Percentiles rank a stretch among this genome's conserved stretches.
Evolutionary conservation across 1,284 basidiomycete genomes (phyloP).

Genomic region (Takashimella koratensis): DNA sequence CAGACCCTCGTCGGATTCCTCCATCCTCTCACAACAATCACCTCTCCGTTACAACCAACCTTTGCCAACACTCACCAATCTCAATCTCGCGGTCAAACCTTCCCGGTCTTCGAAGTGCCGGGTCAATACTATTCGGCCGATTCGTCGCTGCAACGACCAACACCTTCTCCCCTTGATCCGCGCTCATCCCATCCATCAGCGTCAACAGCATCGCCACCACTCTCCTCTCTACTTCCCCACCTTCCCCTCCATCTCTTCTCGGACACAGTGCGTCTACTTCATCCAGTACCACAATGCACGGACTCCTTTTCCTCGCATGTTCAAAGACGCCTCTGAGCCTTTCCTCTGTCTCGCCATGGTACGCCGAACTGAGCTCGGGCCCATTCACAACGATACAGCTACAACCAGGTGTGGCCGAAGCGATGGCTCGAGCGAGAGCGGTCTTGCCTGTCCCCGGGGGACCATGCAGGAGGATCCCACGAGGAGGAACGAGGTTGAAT

Average conservation of each 20-base stretch:
- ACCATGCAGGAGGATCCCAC: slow-evolving; percentile 84
- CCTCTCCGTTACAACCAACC: no score
- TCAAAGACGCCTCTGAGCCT: slow-evolving; percentile 83
- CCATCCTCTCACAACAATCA: no score
- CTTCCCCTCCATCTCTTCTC: slow-evolving; percentile 73
- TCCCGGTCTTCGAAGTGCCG: slow-evolving; percentile 87
- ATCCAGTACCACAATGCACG: slow-evolving; percentile 91
- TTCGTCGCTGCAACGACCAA: slow-evolving; percentile 98
- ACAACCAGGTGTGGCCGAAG: slow-evolving; percentile 69
- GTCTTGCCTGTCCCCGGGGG: slow-evolving; percentile 95
- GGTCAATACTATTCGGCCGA: slow-evolving; percentile 94
- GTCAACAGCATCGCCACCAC: slow-evolving; percentile 95
- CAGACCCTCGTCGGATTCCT: not conserved
- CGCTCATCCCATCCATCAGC: slow-evolving; percentile 88
- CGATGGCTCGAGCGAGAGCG: slow-evolving; percentile 81
- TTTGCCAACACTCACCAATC: slow-evolving; percentile 64
- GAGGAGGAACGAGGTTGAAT: slow-evolving; percentile 85
- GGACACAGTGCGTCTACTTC: slow-evolving; percentile 96
- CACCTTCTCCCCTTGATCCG: slow-evolving; percentile 56
- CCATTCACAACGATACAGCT: slow-evolving; percentile 87
- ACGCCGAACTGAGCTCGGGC: slow-evolving; percentile 88
- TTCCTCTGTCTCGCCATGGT: slow-evolving; percentile 94
- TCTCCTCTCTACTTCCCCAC: slow-evolving; percentile 90
- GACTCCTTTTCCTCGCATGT: slow-evolving; percentile 73
- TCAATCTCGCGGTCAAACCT: slow-evolving; percentile 97